A percentile compares a stretch with the other conserved stretches of the same genome.
These are phyloP conservation scores for Sarcodon sp. DNA, from an alignment of 768 basidiomycete species.

Conservation along the genomic window DNA sequence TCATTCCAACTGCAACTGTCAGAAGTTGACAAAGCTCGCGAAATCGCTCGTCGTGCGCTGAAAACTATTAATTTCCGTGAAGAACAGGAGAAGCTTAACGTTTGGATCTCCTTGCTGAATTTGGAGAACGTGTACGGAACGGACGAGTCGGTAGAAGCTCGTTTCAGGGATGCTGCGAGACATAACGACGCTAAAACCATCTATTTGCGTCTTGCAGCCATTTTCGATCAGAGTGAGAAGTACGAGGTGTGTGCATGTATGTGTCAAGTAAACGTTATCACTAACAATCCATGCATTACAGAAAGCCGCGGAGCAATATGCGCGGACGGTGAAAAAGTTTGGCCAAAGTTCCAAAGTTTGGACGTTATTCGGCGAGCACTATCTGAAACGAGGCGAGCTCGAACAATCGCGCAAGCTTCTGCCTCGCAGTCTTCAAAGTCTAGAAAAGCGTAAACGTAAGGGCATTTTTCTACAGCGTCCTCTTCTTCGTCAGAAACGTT, in stretches of 20 bases:
- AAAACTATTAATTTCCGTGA: slow-evolving; percentile 89
- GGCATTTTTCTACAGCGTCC: slow-evolving; percentile 6
- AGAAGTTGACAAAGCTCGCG: slow-evolving; percentile 89
- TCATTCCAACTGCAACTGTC: slow-evolving; percentile 96
- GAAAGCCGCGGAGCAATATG: slow-evolving; percentile 91
- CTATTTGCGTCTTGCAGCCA: slow-evolving; percentile 71
- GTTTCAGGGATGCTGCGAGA: slow-evolving; percentile 83
- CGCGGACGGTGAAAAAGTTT: slow-evolving; percentile 88
- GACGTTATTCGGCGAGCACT: slow-evolving; percentile 79
- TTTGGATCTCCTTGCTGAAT: slow-evolving; percentile 96
- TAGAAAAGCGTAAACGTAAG: slow-evolving; percentile 91
- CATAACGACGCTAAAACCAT: slow-evolving; percentile 91
- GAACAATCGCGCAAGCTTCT: slow-evolving; percentile 81
- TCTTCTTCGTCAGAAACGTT: not conserved
- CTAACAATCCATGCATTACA: slow-evolving; percentile 17
- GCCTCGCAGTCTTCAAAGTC: slow-evolving; percentile 76
- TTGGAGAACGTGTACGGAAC: slow-evolving; percentile 90
- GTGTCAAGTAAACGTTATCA: not conserved
- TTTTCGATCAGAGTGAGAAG: slow-evolving; percentile 78
- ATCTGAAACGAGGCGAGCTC: slow-evolving; percentile 56
- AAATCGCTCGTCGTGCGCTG: slow-evolving; percentile 75
- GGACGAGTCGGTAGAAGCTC: slow-evolving; percentile 61
- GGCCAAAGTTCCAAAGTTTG: slow-evolving; percentile 88
- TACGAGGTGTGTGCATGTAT: slow-evolving; percentile 37
- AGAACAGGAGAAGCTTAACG: slow-evolving; percentile 90